Base-by-base conservation (phyloP, 2,329 filamentous ascomycete genomes). In the Aspergillus vadensis region DNA sequence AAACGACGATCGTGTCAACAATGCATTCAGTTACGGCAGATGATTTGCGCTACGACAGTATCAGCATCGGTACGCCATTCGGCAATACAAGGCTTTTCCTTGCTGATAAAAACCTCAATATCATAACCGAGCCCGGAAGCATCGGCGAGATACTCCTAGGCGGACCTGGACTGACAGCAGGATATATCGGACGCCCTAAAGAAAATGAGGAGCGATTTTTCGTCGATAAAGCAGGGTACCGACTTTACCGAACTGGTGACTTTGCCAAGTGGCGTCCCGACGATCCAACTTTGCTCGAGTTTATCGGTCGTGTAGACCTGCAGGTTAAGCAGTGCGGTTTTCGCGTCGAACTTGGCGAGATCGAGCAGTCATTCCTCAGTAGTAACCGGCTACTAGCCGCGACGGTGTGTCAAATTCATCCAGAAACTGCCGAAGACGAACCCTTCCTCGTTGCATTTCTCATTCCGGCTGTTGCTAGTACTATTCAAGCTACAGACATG, bases 291-390 rank as follows among this genome's bases (percentile, higher is more conserved):
- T 36, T 60, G 8, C 87, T 90, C 4, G 87, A 88, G 66, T 88
- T 85, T 69, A 86, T 88, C 7, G 92, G 92, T 12, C 83, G 92
- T 53, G 85, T 85, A 19, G 92, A 96, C 69, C 83, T 87, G 63
- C 92, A 96, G 74, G 89, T 96, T 80, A 97, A 96, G 80, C 91
- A 96, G 65, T 87, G 91, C 54, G 92, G 92, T 1, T 96, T 96
- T 81, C 85, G 92, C 56, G 93, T 97, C 65, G 92, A 97, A 78
- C 86, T 96, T 53, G 88, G 87, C 60, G 92, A 96, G 64, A 95
- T 96, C 67, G 91, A 96, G 74, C 88, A 81, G 47, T 87, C 92
- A 72, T 78, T 96, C 38, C 44, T 61, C 1, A 21, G 43, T 7
- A 61, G 44, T 17, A 38, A 23, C 12, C 25, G 14, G 23, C 21